phyloP scores from a whole-genome alignment of 2,329 filamentous ascomycete species.

The Penicillium sclerotigenum region DNA sequence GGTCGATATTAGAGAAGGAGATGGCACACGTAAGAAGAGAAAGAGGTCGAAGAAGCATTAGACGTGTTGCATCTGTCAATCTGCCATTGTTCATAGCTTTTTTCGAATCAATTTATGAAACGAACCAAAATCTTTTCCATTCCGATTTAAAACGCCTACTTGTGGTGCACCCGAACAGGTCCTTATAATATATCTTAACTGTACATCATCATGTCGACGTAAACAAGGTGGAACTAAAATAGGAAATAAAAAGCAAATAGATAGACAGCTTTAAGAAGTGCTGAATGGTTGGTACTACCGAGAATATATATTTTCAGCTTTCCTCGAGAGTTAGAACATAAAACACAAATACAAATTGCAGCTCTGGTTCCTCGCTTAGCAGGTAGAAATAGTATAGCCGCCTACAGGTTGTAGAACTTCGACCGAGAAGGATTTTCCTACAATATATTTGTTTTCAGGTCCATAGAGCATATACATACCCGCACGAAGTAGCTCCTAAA shows the following conservation, averaged over 20 bases:
- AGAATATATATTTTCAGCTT: background rate
- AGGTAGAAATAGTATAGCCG: background rate
- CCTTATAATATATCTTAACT: background rate
- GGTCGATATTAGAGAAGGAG: conserved; percentile 44
- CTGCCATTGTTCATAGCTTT: conserved; percentile 10
- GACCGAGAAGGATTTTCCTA: background rate
- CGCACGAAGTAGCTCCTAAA: background rate
- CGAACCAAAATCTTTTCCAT: background rate
- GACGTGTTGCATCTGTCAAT: conserved; percentile 5
- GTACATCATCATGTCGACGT: too few species aligned
- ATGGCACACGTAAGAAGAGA: conserved; percentile 42
- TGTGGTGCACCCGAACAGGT: background rate
- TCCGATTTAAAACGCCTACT: background rate
- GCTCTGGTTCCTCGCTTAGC: background rate
- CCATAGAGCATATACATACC: background rate
- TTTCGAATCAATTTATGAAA: background rate
- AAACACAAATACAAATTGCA: background rate
- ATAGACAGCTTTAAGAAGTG: too few species aligned
- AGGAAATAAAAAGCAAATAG: too few species aligned
- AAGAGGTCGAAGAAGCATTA: conserved; percentile 47
- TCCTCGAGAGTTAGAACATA: background rate
- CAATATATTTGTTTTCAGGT: background rate
- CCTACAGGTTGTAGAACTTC: background rate
- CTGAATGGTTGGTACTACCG: too few species aligned
- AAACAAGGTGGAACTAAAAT: too few species aligned